Evolutionary conservation across 2,329 filamentous ascomycete species (phyloP).

Genomic region (Penicillium sp.): DNA sequence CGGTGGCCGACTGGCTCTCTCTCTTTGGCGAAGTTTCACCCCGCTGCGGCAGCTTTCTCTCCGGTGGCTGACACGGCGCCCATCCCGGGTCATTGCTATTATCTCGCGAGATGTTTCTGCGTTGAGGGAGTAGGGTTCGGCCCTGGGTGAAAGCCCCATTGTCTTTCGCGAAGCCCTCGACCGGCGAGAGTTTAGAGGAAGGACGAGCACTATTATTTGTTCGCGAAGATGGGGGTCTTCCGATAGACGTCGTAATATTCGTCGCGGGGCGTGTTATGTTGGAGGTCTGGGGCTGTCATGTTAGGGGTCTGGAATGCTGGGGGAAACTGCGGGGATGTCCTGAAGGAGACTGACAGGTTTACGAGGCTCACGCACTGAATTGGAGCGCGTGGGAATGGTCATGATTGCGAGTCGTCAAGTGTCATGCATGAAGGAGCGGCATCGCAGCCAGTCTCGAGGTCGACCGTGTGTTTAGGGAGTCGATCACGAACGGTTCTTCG

Average conservation of each 20-base stretch:
- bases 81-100: constrained; percentile 15
- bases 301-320: constrained; percentile 17
- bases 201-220: constrained; percentile 10
- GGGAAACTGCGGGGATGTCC: constrained; percentile 7
- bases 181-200: constrained; percentile 12
- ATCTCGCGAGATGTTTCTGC: constrained; percentile 19
- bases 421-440: neutral
- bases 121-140: constrained; percentile 33
- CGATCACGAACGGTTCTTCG: neutral
- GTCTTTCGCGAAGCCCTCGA: constrained; percentile 11
- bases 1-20: neutral
- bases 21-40: constrained; percentile 10
- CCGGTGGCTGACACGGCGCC: constrained; percentile 19
- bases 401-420: constrained; percentile 20
- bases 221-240: constrained; percentile 2
- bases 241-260: constrained; percentile 10
- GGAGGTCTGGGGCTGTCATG: constrained; percentile 17
- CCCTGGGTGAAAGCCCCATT: constrained; percentile 21
- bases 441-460: neutral
- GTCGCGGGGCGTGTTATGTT: constrained; percentile 22
- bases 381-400: constrained; percentile 40
- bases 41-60: constrained; percentile 19
- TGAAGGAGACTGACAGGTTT: constrained; percentile 26
- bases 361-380: constrained; percentile 34
- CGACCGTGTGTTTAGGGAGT: neutral